phyloP scores from a whole-genome alignment of 306 rosid species.

The Hippophae tibetana region DNA sequence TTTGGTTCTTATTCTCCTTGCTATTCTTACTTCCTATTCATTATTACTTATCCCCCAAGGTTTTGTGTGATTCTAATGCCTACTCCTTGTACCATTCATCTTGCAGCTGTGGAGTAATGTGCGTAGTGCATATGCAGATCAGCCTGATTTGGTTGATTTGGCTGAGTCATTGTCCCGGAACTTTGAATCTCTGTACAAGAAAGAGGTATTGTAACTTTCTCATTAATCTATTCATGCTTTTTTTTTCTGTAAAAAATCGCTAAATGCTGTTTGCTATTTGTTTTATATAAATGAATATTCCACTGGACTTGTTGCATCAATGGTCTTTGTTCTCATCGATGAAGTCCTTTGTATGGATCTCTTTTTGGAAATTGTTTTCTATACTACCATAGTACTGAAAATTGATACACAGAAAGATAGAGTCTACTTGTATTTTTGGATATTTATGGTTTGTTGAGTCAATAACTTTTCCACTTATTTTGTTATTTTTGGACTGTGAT shows the following conservation, averaged over 20 bases:
- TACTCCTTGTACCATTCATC: constrained; percentile 18
- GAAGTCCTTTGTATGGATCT: not conserved
- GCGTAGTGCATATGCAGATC: constrained; percentile 75
- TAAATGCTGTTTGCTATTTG: not conserved
- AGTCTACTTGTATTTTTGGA: too few relatives aligned
- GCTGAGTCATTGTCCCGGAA: constrained; percentile 67
- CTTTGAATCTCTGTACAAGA: constrained; percentile 59
- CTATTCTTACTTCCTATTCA: too few relatives aligned
- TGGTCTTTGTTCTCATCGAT: not conserved
- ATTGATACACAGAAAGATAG: too few relatives aligned
- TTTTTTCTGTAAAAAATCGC: too few relatives aligned
- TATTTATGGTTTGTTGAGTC: too few relatives aligned
- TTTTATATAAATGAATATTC: not conserved
- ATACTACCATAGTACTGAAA: too few relatives aligned
- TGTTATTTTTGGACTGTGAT: too few relatives aligned
- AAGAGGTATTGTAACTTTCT: constrained; percentile 48
- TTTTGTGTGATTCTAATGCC: constrained; percentile 1
- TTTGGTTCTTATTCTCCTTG: not conserved
- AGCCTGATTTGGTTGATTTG: constrained; percentile 77
- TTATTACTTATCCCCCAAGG: too few relatives aligned
- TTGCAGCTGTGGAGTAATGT: constrained; percentile 90
- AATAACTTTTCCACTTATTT: too few relatives aligned
- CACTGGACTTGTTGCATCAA: too few relatives aligned
- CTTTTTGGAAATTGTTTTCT: too few relatives aligned
- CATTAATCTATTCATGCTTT: too few relatives aligned